phyloP scores from a whole-genome alignment of 108 stramenopile genomes.

The Stephanodiscus triporus region DNA sequence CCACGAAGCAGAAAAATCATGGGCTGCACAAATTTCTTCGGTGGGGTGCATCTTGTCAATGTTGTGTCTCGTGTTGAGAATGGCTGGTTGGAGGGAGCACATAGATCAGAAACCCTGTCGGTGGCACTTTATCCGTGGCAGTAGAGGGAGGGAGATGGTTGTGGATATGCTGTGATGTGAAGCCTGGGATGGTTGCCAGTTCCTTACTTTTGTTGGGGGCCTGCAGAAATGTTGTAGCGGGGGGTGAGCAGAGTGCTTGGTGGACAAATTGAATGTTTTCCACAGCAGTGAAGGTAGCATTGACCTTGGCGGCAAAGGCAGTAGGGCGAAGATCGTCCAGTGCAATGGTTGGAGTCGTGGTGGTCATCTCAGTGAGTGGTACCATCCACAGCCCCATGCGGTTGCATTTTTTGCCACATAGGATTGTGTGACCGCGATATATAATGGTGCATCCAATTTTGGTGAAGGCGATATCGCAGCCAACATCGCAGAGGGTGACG shows the following conservation, averaged over 20 bases:
- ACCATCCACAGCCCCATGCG: slow-evolving; percentile 4
- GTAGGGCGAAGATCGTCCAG: neutral
- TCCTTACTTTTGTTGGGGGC: neutral
- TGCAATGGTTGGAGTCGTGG: neutral
- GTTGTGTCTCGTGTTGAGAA: neutral
- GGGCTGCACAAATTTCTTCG: neutral
- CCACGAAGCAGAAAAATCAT: neutral
- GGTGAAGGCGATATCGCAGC: slow-evolving; percentile 4
- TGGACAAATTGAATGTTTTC: neutral
- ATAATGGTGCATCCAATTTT: slow-evolving; percentile 8
- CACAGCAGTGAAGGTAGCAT: neutral
- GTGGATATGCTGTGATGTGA: neutral
- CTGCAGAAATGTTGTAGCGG: neutral
- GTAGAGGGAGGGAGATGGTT: neutral
- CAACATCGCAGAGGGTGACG: slow-evolving; percentile 6
- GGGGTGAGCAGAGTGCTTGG: slow-evolving; percentile 1
- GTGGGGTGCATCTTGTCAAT: neutral
- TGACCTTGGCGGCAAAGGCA: neutral
- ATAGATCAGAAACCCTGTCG: slow-evolving; percentile 5
- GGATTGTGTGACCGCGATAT: neutral
- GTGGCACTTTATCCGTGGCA: neutral
- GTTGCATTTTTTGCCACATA: slow-evolving; percentile 6
- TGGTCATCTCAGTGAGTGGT: neutral
- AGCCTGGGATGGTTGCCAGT: neutral
- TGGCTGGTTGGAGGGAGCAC: neutral